Evolutionary conservation across 2,329 filamentous ascomycete genomes (phyloP), one percentile per base, ranked within the genome.

Genomic region (Colletotrichum camelliae): DNA sequence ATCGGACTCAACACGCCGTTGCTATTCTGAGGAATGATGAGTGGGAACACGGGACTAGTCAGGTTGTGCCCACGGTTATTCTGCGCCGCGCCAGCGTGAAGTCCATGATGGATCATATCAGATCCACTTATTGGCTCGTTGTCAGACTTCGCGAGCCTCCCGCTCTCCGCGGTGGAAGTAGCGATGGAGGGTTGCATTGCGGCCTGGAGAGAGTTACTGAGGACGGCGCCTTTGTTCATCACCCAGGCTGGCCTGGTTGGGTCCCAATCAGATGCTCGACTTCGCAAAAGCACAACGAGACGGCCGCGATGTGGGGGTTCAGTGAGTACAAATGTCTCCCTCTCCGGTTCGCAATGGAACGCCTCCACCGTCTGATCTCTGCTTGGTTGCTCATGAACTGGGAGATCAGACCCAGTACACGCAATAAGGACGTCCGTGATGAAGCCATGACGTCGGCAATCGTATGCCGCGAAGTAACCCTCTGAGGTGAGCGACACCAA

Each of bases 121-220:
- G 69, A 7, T 72, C 69, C 72, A 57, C 69, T 57, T 37, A 48
- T 29, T 37, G 33, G 69, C 62, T 64, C 62, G 57, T 39, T 58
- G 67, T 21, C 27, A 58, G 24, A 68, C 16, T 13, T 48, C 21
- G 61, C 15, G 24, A 24, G 39, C 33, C 55, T 75, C 43, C 62
- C 55, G 69, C 43, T 55, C 39, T 48, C 64, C 73, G 58, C 43
- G 33, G n/a, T 37, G 62, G 57, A 57, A 55, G 43, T 67, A 67
- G 58, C 43, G n/a, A 73, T 43, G 43, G 55, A 48, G 48, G 74
- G 71, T 76, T 66, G 27, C 65, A 70, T 60, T 60, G 70, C 65
- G n/a, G 43, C 24, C 15, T 65, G 52, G 27, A 31, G 52, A 60
- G 57, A 69, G 27, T 65, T 58, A 21, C 60, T 55, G 61, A 27